Evolutionary conservation across 306 rosid genomes (phyloP), one percentile per base, ranked within the genome.

Genomic region (Alnus glutinosa): DNA sequence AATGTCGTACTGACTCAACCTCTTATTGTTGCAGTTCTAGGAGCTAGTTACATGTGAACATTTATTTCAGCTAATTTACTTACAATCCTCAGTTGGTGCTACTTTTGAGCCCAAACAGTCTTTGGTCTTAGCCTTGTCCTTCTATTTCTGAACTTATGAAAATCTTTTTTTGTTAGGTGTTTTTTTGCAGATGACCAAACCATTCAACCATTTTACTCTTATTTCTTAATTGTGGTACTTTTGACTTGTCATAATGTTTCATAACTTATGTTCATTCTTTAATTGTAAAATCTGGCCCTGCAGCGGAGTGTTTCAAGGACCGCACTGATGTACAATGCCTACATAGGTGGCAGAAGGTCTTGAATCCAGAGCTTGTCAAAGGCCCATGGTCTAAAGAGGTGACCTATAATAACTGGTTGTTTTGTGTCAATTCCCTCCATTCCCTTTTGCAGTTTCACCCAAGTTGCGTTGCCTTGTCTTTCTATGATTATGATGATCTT

Each of bases 341-440:
- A 74, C 99, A 96, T 89, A 87, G 99, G 86, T 96, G 99, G 99
- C 99, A 96, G 87, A 96, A 96, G 83, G 99, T 96, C 83, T 89
- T 96, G 78, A 93, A 96, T 87, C 99, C 99, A 6, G 98, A 93
- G 62, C 97, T 96, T 76, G 87, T 96, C 83, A 96, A 96, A 82
- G 99, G 99, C 82, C 97, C 99, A 74, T 96, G 99, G 99, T 93
- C 98, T 79, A 96, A 93, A 89, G 97, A 93, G 99, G 99, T 96
- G 79, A 84, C 83, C 55, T 64, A 49, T 44, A 63, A 69, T 67
- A 72, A 49, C 28, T 67, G 39, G 61, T 75, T 78, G 46, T 55
- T 71, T 52, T 44, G 46, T 69, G 30, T 47, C 51, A 28, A 66
- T 78, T 78, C 81, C 57, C 54, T 81, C 23, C n/a, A 72, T 73